Conservation (phyloP, 805 yeast genomes). For the Cyberlindnera samutprakarnensis region DNA sequence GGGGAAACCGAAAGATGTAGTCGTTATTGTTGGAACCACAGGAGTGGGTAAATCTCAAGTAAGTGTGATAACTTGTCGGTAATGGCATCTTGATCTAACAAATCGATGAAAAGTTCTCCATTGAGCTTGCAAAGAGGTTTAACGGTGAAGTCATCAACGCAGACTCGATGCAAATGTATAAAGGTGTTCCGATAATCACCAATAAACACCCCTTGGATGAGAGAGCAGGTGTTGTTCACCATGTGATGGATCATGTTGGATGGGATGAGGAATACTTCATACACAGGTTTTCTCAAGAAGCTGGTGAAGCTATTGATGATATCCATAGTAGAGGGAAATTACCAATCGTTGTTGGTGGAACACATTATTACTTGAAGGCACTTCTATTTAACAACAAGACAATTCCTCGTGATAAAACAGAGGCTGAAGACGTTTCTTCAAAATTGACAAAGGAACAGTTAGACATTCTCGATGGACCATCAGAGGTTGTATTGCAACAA, state of each 20-base stretch:
- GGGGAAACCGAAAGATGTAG: conserved; percentile 30
- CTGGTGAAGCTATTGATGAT: conserved; percentile 49
- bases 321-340: conserved; percentile 61
- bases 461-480: conserved; percentile 47
- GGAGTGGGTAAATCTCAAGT: conserved; percentile 94
- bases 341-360: conserved; percentile 92
- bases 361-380: conserved; percentile 86
- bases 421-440: conserved; percentile 2
- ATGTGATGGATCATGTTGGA: conserved; percentile 74
- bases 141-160: conserved; percentile 92
- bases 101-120: conserved; percentile 38
- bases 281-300: conserved; percentile 72
- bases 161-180: conserved; percentile 95
- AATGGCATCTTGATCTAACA: not conserved
- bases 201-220: conserved; percentile 87
- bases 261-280: conserved; percentile 82
- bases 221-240: conserved; percentile 70
- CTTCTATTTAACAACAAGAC: conserved; percentile 66
- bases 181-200: conserved; percentile 65
- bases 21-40: conserved; percentile 83
- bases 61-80: conserved; percentile 32
- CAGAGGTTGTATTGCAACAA: conserved; percentile 39
- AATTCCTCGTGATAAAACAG: conserved; percentile 23
- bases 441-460: conserved; percentile 26
- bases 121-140: conserved; percentile 67